Evolutionary conservation across 2,329 filamentous ascomycete species (phyloP).

Genomic region (Talaromyces sp.): DNA sequence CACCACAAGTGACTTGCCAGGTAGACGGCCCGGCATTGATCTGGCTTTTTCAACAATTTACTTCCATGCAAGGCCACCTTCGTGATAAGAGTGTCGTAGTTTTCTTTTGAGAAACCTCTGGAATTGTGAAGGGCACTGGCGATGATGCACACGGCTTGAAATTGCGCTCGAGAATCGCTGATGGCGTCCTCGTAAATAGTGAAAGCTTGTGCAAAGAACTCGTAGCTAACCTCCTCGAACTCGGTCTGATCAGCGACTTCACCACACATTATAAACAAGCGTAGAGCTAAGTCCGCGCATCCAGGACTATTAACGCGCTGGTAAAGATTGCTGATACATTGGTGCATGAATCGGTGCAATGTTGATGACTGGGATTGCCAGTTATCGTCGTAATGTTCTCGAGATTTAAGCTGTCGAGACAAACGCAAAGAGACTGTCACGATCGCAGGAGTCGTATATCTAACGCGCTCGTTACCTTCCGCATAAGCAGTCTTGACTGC

Average conservation of each 20-base stretch:
- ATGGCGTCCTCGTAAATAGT: constrained; percentile 97
- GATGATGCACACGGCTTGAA: constrained; percentile 94
- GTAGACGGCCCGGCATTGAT: constrained; percentile 95
- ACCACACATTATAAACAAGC: constrained; percentile 85
- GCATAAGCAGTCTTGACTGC: constrained; percentile 79
- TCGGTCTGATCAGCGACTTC: constrained; percentile 87
- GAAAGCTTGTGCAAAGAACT: constrained; percentile 97
- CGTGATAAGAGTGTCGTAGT: constrained; percentile 97
- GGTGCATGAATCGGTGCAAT: constrained; percentile 94
- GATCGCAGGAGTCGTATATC: constrained; percentile 89
- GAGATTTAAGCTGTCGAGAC: constrained; percentile 79
- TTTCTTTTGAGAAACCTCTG: constrained; percentile 88
- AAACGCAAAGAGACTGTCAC: constrained; percentile 88
- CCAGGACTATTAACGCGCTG: constrained; percentile 76
- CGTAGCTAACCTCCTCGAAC: constrained; percentile 94
- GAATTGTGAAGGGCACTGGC: constrained; percentile 84
- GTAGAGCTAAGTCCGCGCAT: constrained; percentile 80
- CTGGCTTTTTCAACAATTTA: constrained; percentile 94
- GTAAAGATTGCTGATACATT: constrained; percentile 79
- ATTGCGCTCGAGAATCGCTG: constrained; percentile 92
- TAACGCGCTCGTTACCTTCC: constrained; percentile 91
- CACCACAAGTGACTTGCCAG: constrained; percentile 97
- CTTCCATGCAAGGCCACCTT: constrained; percentile 96
- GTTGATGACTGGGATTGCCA: constrained; percentile 71
- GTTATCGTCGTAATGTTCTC: constrained; percentile 80